These are phyloP conservation scores for Westerdykella sp. DNA, from an alignment of 2,329 filamentous ascomycete genomes.

Conservation along the genomic window DNA sequence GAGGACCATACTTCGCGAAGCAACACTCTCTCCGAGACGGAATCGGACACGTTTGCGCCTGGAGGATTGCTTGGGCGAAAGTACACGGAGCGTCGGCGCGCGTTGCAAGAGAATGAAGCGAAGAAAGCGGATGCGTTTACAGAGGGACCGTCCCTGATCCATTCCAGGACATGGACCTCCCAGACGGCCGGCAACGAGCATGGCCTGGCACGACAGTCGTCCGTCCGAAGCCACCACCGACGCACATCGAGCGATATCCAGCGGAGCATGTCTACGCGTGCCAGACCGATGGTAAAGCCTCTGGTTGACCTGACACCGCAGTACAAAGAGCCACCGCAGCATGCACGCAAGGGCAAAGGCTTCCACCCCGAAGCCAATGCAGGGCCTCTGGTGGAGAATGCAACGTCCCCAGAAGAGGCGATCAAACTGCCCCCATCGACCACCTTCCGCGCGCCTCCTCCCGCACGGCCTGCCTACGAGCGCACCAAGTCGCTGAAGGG, in stretches of 20 bases:
- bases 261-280: conserved; percentile 43
- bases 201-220: conserved; percentile 25
- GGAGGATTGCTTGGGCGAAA: conserved; percentile 45
- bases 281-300: conserved; percentile 47
- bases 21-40: conserved; percentile 11
- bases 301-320: conserved; percentile 62
- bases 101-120: conserved; percentile 35
- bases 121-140: conserved; percentile 45
- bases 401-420: conserved; percentile 41
- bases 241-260: conserved; percentile 36
- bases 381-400: conserved; percentile 42
- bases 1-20: too few species aligned
- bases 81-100: conserved; percentile 44
- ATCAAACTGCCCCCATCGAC: conserved; percentile 39
- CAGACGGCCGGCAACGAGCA: conserved; percentile 18
- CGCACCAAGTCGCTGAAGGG: conserved; percentile 30
- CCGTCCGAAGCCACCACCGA: conserved; percentile 28
- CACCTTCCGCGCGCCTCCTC: conserved; percentile 41
- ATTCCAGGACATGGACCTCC: conserved; percentile 29
- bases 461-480: conserved; percentile 25
- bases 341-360: conserved; percentile 49
- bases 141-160: conserved; percentile 53
- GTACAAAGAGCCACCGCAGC: conserved; percentile 59
- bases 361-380: conserved; percentile 32
- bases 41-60: conserved; percentile 41